A percentile compares a stretch with the other conserved stretches of the same genome.
Conservation (phyloP, 192 early-diverging fungal species). For the Backusella westeae region DNA sequence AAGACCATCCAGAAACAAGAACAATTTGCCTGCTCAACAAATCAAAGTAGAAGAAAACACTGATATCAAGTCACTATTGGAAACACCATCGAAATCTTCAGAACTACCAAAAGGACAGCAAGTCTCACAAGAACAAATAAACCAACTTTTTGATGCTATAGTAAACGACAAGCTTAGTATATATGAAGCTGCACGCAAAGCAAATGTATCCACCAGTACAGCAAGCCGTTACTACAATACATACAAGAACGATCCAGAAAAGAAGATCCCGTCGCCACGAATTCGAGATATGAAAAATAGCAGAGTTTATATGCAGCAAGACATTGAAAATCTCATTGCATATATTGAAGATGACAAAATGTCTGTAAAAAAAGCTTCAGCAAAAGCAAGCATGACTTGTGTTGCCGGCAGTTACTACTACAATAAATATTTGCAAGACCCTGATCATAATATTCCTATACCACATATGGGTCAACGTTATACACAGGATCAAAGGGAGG, state of each 20-base stretch:
- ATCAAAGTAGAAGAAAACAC: neutral
- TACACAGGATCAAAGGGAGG: no score
- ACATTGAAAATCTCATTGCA: no score
- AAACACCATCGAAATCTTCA: neutral
- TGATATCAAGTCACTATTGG: neutral
- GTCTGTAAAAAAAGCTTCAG: no score
- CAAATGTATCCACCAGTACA: neutral
- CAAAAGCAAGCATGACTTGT: no score
- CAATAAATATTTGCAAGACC: no score
- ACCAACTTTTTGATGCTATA: neutral
- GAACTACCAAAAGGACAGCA: neutral
- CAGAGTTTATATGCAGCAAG: no score
- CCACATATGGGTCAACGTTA: no score
- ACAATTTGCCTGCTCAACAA: neutral
- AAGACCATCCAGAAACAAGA: neutral
- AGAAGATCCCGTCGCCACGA: no score
- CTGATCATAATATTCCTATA: no score
- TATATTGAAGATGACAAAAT: no score
- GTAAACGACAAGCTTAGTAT: neutral
- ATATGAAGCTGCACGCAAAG: neutral
- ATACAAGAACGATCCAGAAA: neutral
- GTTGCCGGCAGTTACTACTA: no score
- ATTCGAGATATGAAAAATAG: no score
- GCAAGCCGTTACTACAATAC: neutral
- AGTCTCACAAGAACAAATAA: neutral